Evolutionary conservation across 257 asterid genomes (phyloP).

Genomic region (Nicotiana noctiflora): DNA sequence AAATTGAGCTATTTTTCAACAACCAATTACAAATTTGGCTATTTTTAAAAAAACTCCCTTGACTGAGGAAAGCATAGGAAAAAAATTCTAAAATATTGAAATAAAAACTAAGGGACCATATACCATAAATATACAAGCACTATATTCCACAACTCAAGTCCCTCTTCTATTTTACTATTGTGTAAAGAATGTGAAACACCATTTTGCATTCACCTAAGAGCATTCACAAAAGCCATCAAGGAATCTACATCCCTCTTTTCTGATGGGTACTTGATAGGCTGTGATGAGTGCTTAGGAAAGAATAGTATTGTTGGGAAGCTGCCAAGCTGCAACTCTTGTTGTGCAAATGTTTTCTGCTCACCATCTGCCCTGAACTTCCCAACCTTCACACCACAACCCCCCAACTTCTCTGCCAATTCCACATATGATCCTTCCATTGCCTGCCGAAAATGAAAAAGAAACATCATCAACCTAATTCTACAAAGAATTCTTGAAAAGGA

Average conservation of each 20-base stretch:
- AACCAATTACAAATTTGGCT: no score
- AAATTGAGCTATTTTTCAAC: no score
- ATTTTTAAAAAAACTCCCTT: no score
- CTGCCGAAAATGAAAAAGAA: background rate
- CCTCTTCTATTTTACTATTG: background rate
- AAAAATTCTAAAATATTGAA: no score
- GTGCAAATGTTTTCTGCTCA: constrained; percentile 66
- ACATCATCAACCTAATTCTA: background rate
- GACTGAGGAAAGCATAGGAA: background rate
- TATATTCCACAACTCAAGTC: background rate
- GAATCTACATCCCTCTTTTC: constrained; percentile 79
- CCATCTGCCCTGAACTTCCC: constrained; percentile 82
- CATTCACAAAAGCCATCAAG: constrained; percentile 67
- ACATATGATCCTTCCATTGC: constrained; percentile 71
- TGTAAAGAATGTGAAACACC: background rate
- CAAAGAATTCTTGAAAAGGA: background rate
- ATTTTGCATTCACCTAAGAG: constrained; percentile 34
- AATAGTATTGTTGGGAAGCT: constrained; percentile 76
- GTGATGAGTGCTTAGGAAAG: constrained; percentile 62
- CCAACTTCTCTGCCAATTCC: constrained; percentile 56
- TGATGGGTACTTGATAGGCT: constrained; percentile 62
- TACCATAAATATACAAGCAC: background rate
- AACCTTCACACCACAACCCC: constrained; percentile 63
- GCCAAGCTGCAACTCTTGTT: constrained; percentile 53
- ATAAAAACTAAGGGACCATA: constrained; percentile 6